Base-by-base conservation (phyloP, 129 eudicot genomes). In the Chrysanthemum makinoi region DNA sequence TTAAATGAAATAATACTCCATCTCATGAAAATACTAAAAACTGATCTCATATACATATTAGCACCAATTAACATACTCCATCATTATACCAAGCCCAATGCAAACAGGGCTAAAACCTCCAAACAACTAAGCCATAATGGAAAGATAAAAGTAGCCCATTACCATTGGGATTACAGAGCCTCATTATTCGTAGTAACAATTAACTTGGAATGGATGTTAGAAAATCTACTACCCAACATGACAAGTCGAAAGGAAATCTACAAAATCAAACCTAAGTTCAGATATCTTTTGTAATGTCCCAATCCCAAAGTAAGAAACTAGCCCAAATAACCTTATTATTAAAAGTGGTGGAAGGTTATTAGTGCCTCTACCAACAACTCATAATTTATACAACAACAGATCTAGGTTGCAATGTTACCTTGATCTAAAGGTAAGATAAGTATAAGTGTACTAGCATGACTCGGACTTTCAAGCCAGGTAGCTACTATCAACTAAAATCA, bases 361-460 rank as follows among this genome's bases (percentile, higher is more conserved):
- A 7, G 66, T 39, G 70, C 52, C 63, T 50, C 70, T 50, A 18
- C 62, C 62, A 62, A 35, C 39, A 28, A 13, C 55, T 62, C 78
- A 39, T 53, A 17, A 53, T 19, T 64, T 13, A 35, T 52, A 52
- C 20, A 30, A 65, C 39, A 17, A 65, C 44, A n/a, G 10, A 63
- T 46, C 51, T 52, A 64, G 33, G 64, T 51, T 63, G 64, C 54
- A 63, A 74, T 63, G 65, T n/a, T 67, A 52, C 72, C 62, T 64
- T 4, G 16, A 63, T 13, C 51, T 13, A 64, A 62, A 30, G 52
- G n/a, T 63, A 18, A 62, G 52, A 22, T 39, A 39, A 39, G 20
- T n/a, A 8, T 13, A 18, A 43, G 63, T 50, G 62, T 39, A 13
- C 54, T 63, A 74, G 43, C 35, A 59, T 67, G 59, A 10, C 44